A percentile compares a stretch with the other conserved stretches of the same genome.
Conservation (phyloP, 2,329 filamentous ascomycete species). For the Diaporthe citriasiana region DNA sequence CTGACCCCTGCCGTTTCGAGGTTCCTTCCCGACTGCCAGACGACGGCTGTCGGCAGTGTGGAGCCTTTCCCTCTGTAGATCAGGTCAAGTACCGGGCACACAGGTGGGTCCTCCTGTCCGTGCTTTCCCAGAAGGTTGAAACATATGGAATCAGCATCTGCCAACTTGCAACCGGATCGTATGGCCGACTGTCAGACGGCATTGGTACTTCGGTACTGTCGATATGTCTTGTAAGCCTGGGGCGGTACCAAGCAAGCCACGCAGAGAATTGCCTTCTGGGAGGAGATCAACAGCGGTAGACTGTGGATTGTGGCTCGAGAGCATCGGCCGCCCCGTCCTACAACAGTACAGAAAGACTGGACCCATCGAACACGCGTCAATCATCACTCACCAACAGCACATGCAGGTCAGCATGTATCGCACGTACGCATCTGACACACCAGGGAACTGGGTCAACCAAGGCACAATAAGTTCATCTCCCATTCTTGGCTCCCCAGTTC, state of each 20-base stretch:
- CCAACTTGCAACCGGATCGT: too few relatives aligned
- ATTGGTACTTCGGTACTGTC: fast-evolving
- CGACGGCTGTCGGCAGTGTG: constrained; percentile 6
- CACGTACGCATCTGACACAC: constrained; percentile 16
- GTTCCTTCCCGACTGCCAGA: constrained; percentile 20
- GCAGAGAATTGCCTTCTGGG: neutral
- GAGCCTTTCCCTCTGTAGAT: constrained; percentile 4
- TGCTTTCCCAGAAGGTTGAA: neutral
- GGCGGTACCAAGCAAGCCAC: neutral
- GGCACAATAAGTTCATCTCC: neutral
- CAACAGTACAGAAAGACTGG: neutral
- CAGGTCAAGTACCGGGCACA: constrained; percentile 18
- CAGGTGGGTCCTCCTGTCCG: neutral
- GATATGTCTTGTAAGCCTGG: neutral
- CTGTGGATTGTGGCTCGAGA: neutral
- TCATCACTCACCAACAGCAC: neutral
- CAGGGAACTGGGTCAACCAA: neutral
- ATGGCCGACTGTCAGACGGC: neutral
- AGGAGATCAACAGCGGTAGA: neutral
- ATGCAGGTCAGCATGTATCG: constrained; percentile 12
- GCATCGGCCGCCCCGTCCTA: neutral
- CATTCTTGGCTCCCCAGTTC: constrained; percentile 7
- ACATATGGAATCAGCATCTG: neutral
- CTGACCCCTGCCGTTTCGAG: constrained; percentile 8
- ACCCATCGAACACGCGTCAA: constrained; percentile 20